Conservation (phyloP, 2,329 filamentous ascomycete genomes). For the Fusarium subtropicale region DNA sequence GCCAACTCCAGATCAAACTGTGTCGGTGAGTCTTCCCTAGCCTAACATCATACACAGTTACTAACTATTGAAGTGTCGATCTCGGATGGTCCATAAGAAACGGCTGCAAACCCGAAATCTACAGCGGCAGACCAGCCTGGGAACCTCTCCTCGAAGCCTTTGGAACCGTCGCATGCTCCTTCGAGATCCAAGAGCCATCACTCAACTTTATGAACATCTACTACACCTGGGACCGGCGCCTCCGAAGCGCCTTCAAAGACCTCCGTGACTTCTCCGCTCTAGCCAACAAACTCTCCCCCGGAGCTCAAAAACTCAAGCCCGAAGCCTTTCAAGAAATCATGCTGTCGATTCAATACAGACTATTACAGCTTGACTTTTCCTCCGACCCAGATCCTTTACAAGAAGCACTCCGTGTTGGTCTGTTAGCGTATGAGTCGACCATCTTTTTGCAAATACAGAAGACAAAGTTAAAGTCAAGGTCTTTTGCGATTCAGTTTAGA, state of each 20-base stretch:
- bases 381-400: slow-evolving; percentile 20
- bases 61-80: slow-evolving; percentile 39
- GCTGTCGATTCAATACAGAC: slow-evolving; percentile 49
- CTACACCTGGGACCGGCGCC: slow-evolving; percentile 37
- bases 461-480: slow-evolving; percentile 30
- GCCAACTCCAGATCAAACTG: slow-evolving; percentile 47
- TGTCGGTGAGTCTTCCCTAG: slow-evolving; percentile 40
- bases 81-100: slow-evolving; percentile 46
- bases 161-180: background rate
- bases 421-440: slow-evolving; percentile 49
- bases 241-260: slow-evolving; percentile 47
- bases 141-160: slow-evolving; percentile 20
- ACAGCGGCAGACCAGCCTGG: slow-evolving; percentile 36
- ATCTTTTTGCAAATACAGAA: slow-evolving; percentile 44
- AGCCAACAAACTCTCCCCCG: slow-evolving; percentile 40
- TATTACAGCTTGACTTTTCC: slow-evolving; percentile 43
- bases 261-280: slow-evolving; percentile 48
- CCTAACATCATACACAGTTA: accelerated
- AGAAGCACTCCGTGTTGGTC: slow-evolving; percentile 45
- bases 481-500: slow-evolving; percentile 24
- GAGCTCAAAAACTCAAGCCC: slow-evolving; percentile 42
- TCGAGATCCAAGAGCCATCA: slow-evolving; percentile 4
- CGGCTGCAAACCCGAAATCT: slow-evolving; percentile 44
- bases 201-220: slow-evolving; percentile 19
- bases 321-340: slow-evolving; percentile 48